Evolutionary conservation across 2,329 filamentous ascomycete species (phyloP).

Genomic region (Cryoendolithus antarcticus): DNA sequence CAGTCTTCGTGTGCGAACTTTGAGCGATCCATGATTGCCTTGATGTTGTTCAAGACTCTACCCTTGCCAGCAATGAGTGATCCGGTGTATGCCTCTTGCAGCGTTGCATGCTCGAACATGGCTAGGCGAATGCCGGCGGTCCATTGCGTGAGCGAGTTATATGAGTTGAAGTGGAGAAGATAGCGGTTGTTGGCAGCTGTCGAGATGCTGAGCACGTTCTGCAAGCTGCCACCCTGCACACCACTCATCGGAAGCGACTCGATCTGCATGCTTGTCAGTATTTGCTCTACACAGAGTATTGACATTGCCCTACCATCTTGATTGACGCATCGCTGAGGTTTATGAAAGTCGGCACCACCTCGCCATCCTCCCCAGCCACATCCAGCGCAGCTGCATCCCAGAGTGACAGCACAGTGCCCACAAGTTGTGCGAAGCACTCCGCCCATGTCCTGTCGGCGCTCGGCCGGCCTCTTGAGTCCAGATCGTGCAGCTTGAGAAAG

Average conservation of each 20-base stretch:
- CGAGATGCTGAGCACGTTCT: slow-evolving; percentile 91
- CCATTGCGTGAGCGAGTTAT: slow-evolving; percentile 89
- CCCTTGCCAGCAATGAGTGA: slow-evolving; percentile 92
- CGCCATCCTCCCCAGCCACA: slow-evolving; percentile 68
- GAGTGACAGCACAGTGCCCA: slow-evolving; percentile 84
- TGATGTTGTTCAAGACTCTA: slow-evolving; percentile 78
- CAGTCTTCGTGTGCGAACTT: slow-evolving; percentile 74
- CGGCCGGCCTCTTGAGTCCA: slow-evolving; percentile 78
- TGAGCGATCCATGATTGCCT: slow-evolving; percentile 71
- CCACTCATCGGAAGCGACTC: slow-evolving; percentile 77
- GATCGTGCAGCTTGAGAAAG: slow-evolving; percentile 90
- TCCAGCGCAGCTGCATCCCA: slow-evolving; percentile 94
- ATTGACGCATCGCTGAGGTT: slow-evolving; percentile 96
- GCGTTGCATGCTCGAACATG: slow-evolving; percentile 84
- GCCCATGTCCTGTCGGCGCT: slow-evolving; percentile 82
- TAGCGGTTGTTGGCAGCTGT: slow-evolving; percentile 94
- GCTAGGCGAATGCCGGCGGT: slow-evolving; percentile 84
- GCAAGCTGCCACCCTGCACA: slow-evolving; percentile 62
- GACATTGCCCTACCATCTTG: no score
- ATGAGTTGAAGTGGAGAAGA: slow-evolving; percentile 88
- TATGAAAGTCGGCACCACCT: slow-evolving; percentile 84
- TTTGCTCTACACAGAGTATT: no score
- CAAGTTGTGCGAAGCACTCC: slow-evolving; percentile 92
- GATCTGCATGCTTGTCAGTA: slow-evolving; percentile 18
- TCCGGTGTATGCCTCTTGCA: slow-evolving; percentile 95